These are phyloP conservation scores for Coemansia biformis DNA, from an alignment of 192 early-diverging fungal genomes.

Conservation along the genomic window DNA sequence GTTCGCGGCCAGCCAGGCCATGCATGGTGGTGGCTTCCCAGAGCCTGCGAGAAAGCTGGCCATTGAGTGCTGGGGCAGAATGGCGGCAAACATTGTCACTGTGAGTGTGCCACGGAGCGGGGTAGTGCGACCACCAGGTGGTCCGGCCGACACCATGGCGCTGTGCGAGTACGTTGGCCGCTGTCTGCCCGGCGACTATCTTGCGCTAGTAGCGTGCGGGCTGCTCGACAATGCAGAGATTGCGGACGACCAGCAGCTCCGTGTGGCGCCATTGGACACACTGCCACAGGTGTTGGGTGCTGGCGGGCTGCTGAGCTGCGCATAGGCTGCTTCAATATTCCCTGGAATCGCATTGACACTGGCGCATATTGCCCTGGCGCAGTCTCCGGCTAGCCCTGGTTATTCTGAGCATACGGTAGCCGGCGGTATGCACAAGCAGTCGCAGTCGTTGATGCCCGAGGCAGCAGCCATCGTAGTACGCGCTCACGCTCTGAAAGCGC, in stretches of 20 bases:
- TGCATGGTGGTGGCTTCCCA: not conserved
- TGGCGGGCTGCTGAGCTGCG: not conserved
- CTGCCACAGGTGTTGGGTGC: slow-evolving; percentile 1
- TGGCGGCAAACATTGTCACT: slow-evolving; percentile 2
- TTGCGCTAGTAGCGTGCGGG: slow-evolving; percentile 25
- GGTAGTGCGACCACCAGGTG: too few relatives aligned
- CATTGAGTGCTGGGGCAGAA: slow-evolving; percentile 23
- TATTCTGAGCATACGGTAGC: not conserved
- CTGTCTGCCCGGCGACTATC: slow-evolving; percentile 22
- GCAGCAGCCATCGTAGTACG: slow-evolving; percentile 10
- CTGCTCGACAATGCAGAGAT: slow-evolving; percentile 34
- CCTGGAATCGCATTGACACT: slow-evolving; percentile 29
- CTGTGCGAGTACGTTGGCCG: slow-evolving; percentile 9
- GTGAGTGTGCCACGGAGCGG: slow-evolving; percentile 21
- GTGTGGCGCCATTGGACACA: slow-evolving; percentile 14
- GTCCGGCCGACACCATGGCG: not conserved
- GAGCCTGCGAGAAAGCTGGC: slow-evolving; percentile 26
- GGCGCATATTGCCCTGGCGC: slow-evolving; percentile 21
- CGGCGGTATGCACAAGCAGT: not conserved
- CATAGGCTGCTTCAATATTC: slow-evolving; percentile 7
- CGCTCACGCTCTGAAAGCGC: slow-evolving; percentile 7
- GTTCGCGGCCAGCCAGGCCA: slow-evolving; percentile 1
- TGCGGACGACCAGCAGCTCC: slow-evolving; percentile 11
- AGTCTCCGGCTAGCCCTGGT: slow-evolving; percentile 12
- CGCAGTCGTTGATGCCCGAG: not conserved